Evolutionary conservation across 352 stramenopile species (phyloP).

Genomic region (Phytopythium cucurbitacearum): DNA sequence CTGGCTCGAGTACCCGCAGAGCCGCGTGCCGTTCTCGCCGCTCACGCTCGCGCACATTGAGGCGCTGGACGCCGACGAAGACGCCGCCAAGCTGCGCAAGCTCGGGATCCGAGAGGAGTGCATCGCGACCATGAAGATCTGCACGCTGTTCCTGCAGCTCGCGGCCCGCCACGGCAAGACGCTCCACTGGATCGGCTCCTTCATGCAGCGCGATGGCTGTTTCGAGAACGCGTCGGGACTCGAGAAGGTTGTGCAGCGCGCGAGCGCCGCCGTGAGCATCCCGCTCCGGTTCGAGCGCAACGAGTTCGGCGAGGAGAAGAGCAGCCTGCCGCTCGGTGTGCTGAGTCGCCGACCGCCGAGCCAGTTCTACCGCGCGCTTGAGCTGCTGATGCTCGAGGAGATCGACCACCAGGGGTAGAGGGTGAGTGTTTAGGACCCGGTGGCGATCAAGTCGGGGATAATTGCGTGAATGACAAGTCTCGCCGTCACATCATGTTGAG

Average conservation of each 20-base stretch:
- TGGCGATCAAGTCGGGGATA: neutral
- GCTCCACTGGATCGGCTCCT: conserved; percentile 65
- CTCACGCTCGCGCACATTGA: conserved; percentile 47
- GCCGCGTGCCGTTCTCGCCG: conserved; percentile 47
- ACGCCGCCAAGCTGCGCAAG: conserved; percentile 41
- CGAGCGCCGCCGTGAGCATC: conserved; percentile 38
- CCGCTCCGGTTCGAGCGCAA: conserved; percentile 53
- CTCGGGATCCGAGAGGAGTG: conserved; percentile 73
- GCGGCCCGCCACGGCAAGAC: conserved; percentile 39
- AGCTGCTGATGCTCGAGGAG: conserved; percentile 22
- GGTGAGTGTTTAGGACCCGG: neutral
- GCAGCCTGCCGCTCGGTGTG: conserved; percentile 39
- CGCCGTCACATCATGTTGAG: too few relatives aligned
- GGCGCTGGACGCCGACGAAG: conserved; percentile 39
- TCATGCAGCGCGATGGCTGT: conserved; percentile 62
- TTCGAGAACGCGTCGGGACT: conserved; percentile 62
- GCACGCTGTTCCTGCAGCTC: conserved; percentile 63
- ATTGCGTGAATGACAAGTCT: conserved; percentile 8
- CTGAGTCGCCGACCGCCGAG: conserved; percentile 64
- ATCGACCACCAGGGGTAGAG: conserved; percentile 1
- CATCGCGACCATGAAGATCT: conserved; percentile 69
- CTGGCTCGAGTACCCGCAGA: conserved; percentile 77
- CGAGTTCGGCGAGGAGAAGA: conserved; percentile 58
- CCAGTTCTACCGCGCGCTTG: conserved; percentile 52
- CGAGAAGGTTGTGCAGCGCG: conserved; percentile 40